These are phyloP conservation scores for Rhizopus arrhizus DNA, from an alignment of 371 early-diverging fungal genomes.

Conservation along the genomic window DNA sequence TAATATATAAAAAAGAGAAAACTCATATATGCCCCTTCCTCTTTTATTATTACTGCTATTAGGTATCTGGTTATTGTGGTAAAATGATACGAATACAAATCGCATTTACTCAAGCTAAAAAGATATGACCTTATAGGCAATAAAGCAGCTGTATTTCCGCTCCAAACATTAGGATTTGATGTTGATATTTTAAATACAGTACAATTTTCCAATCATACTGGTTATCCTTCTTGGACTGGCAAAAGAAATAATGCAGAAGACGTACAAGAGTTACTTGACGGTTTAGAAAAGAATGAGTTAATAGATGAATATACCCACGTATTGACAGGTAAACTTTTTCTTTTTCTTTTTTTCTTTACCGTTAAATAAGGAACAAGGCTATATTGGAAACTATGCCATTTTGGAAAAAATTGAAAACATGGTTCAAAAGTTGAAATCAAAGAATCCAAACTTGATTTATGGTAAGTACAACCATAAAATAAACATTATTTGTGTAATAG, in stretches of 20 bases:
- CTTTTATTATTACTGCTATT: background rate
- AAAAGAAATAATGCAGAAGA: conserved; percentile 63
- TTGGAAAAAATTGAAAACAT: conserved; percentile 64
- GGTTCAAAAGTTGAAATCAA: conserved; percentile 48
- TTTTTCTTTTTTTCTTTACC: background rate
- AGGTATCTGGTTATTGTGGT: conserved; percentile 82
- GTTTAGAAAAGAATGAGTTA: conserved; percentile 73
- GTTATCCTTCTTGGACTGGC: conserved; percentile 80
- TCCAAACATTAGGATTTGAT: conserved; percentile 88
- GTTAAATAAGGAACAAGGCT: conserved; percentile 50
- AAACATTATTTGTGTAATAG: background rate
- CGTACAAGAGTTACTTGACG: conserved; percentile 70
- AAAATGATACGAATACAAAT: conserved; percentile 10
- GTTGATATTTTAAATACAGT: conserved; percentile 93
- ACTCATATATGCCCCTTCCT: background rate
- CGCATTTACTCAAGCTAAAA: conserved; percentile 9
- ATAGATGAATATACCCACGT: conserved; percentile 76
- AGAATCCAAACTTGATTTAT: conserved; percentile 51
- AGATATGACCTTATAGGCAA: conserved; percentile 48
- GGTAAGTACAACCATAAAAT: conserved; percentile 32
- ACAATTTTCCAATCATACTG: conserved; percentile 91
- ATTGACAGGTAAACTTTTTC: conserved; percentile 61
- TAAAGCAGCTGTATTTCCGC: conserved; percentile 88
- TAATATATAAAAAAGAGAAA: background rate
- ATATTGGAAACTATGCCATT: conserved; percentile 78